Base-by-base conservation (phyloP, 352 stramenopile genomes). In the Globisporangium solare region DNA sequence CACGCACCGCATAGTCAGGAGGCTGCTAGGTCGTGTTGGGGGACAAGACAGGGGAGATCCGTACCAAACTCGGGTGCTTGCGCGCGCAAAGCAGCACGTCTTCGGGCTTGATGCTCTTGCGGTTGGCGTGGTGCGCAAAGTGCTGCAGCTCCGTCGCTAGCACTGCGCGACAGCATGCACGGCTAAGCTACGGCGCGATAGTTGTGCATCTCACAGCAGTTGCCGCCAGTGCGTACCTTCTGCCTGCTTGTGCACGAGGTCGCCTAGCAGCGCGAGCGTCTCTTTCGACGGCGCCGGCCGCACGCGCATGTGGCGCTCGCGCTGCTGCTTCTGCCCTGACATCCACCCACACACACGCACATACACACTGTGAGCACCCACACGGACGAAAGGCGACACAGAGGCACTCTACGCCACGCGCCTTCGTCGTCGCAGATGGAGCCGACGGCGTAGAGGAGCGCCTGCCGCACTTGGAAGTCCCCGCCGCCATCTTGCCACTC, bases 391-490 rank as follows among this genome's bases (percentile, higher is more conserved):
- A n/a, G 51, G 14, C 2, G 37, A 42, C 39, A n/a, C 18, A 8
- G 32, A 47, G 40, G 10, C 32, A 11, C 6, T 41, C 15, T 48
- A 14, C 17, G 6, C 17, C 4, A 41, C 46, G 15, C 31, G 86
- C 80, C 76, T 70, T 85, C 67, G 15, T 74, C 67, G 43, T 90
- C 78, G 65, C 78, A 88, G 56, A 90, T 84, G 46, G 64, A 73
- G 60, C 81, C 81, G 22, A 88, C 81, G 5, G 76, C 74, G 66
- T 86, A 88, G 32, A 91, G 65, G 20, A 87, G 45, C 57, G 72
- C 83, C 54, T 86, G 76, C 46, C 81, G 81, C 55, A 98, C 89
- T 6, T 91, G 97, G 22, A 74, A 61, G 24, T 78, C 60, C 12
- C 39, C 14, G 37, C 6, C 37, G 24, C 24, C 27, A 35, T 35